Evolutionary conservation across 2,329 filamentous ascomycete species (phyloP).

Genomic region (Sporothrix curviconia): DNA sequence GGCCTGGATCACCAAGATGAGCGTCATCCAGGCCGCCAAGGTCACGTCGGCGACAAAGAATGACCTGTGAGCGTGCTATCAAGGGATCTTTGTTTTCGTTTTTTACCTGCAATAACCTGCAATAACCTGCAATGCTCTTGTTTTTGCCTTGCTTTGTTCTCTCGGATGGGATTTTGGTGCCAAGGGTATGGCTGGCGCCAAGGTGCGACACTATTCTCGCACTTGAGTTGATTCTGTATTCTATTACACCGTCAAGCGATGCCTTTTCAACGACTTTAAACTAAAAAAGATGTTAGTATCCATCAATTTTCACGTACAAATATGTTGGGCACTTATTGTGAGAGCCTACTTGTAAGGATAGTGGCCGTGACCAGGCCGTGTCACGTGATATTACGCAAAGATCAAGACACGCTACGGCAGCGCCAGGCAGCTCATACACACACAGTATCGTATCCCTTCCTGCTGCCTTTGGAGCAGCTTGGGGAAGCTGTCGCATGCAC

Average conservation of each 20-base stretch:
- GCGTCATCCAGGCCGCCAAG: conserved; percentile 90
- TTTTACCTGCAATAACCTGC: too few species aligned
- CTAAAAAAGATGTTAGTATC: too few species aligned
- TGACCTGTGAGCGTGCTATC: conserved; percentile 15
- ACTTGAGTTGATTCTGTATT: background rate
- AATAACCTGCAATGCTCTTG: too few species aligned
- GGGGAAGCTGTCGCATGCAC: background rate
- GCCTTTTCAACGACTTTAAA: too few species aligned
- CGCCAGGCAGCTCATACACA: background rate
- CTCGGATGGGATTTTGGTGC: background rate
- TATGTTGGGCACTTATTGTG: too few species aligned
- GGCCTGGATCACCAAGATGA: conserved; percentile 95
- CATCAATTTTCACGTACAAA: too few species aligned
- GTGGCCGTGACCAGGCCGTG: too few species aligned
- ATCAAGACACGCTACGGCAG: too few species aligned
- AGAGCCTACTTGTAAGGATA: too few species aligned
- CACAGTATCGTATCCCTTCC: background rate
- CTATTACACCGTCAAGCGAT: too few species aligned
- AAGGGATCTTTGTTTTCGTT: background rate
- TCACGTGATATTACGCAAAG: too few species aligned
- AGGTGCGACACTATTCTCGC: background rate
- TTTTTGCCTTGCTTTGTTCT: background rate
- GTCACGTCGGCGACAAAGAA: conserved; percentile 54
- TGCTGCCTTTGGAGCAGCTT: background rate
- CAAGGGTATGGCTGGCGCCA: background rate